Conservation (phyloP, 2,329 filamentous ascomycete species). For the Xylariomycetidae sp. region DNA sequence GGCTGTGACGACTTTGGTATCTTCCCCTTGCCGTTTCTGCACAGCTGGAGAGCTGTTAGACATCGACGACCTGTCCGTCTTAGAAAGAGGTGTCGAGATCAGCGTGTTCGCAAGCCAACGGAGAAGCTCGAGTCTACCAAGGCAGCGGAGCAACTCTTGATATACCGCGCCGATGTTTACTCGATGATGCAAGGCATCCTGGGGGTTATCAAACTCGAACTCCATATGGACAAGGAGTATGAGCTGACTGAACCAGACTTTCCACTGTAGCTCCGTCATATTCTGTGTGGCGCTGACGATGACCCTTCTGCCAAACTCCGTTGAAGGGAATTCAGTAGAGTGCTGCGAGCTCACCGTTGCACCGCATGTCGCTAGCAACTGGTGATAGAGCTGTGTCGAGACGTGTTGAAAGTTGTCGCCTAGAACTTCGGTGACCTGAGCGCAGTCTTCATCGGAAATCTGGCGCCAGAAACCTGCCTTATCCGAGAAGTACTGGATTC, state of each 20-base stretch:
- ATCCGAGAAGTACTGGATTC: conserved; percentile 73
- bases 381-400: conserved; percentile 47
- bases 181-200: conserved; percentile 54
- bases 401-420: conserved; percentile 59
- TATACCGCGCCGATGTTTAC: conserved; percentile 66
- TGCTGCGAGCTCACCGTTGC: conserved; percentile 34
- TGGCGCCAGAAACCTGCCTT: conserved; percentile 71
- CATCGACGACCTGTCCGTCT: conserved; percentile 31
- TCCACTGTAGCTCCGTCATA: conserved; percentile 64
- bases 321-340: conserved; percentile 42
- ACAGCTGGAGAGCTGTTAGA: conserved; percentile 25
- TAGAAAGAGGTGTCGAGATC: conserved; percentile 43
- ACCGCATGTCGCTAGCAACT: conserved; percentile 40
- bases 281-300: conserved; percentile 75
- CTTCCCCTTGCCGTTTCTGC: conserved; percentile 38
- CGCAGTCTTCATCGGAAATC: conserved; percentile 75
- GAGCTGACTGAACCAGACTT: conserved; percentile 74
- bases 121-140: conserved; percentile 70
- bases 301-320: conserved; percentile 69
- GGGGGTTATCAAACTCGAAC: conserved; percentile 68
- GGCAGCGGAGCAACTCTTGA: conserved; percentile 59
- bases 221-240: conserved; percentile 82
- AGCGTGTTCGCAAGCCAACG: conserved; percentile 60
- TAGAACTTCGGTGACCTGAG: conserved; percentile 61
- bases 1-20: conserved; percentile 46